phyloP scores from a whole-genome alignment of 179 eudicot genomes.

The Camellia oleifera region DNA sequence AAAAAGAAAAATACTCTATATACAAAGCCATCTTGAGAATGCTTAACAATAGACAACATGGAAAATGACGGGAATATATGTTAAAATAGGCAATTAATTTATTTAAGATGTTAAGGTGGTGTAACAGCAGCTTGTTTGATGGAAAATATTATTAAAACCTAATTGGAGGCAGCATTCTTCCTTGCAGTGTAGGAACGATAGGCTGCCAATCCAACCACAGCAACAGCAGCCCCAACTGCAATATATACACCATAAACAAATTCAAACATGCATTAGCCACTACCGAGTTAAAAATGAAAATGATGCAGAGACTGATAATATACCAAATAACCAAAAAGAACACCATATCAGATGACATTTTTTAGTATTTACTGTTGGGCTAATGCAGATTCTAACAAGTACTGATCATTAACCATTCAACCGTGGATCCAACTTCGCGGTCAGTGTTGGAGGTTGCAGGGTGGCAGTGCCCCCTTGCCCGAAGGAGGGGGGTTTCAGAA shows the following conservation, averaged over 20 bases:
- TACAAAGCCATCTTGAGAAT: neutral
- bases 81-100: neutral
- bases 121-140: neutral
- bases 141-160: conserved; percentile 15
- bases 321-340: neutral
- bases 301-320: neutral
- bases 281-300: neutral
- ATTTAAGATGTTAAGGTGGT: neutral
- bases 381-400: no score
- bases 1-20: neutral
- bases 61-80: neutral
- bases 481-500: no score
- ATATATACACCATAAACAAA: neutral
- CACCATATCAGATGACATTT: neutral
- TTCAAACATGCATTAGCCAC: neutral
- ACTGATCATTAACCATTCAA: no score
- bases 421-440: no score
- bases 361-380: neutral
- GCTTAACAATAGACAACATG: neutral
- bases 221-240: conserved; percentile 57
- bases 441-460: no score
- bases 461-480: no score
- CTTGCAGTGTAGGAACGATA: conserved; percentile 48
- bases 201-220: conserved; percentile 47
- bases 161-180: conserved; percentile 35